Percentiles rank a stretch among this genome's conserved stretches.
Evolutionary conservation across 2,329 filamentous ascomycete species (phyloP).

Genomic region (Ophiostoma quercus): DNA sequence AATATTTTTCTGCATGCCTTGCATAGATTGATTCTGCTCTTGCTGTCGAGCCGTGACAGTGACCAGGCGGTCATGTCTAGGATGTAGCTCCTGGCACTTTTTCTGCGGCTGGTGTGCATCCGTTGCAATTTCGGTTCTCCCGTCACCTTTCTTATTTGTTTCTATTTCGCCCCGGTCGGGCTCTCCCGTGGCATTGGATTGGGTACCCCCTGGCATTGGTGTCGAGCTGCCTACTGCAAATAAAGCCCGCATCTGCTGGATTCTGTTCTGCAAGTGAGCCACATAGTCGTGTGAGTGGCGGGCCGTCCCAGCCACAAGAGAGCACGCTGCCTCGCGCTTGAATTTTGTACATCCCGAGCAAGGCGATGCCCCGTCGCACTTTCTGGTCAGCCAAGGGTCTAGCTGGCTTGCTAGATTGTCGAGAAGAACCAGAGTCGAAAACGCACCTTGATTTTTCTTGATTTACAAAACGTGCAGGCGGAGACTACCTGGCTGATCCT

Average conservation of each 20-base stretch:
- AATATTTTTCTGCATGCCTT: background rate
- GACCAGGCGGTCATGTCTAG: background rate
- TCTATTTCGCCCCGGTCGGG: background rate
- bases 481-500: conserved; percentile 28
- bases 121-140: background rate
- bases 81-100: background rate
- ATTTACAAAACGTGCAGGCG: conserved; percentile 30
- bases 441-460: conserved; percentile 28
- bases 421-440: background rate
- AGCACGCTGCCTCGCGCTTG: conserved; percentile 28
- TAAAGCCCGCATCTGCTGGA: conserved; percentile 22
- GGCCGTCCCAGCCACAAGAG: conserved; percentile 22
- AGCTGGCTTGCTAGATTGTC: background rate
- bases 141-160: background rate
- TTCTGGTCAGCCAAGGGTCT: background rate
- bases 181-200: background rate
- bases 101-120: background rate
- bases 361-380: conserved; percentile 28
- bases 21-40: background rate
- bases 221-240: background rate
- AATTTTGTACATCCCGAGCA: conserved; percentile 30
- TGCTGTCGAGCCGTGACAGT: background rate
- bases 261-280: conserved; percentile 27
- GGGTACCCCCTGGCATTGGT: background rate
- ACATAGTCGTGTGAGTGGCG: conserved; percentile 28